Conservation (phyloP, 495 filamentous ascomycete species). For the Lophiotrema nucula region DNA sequence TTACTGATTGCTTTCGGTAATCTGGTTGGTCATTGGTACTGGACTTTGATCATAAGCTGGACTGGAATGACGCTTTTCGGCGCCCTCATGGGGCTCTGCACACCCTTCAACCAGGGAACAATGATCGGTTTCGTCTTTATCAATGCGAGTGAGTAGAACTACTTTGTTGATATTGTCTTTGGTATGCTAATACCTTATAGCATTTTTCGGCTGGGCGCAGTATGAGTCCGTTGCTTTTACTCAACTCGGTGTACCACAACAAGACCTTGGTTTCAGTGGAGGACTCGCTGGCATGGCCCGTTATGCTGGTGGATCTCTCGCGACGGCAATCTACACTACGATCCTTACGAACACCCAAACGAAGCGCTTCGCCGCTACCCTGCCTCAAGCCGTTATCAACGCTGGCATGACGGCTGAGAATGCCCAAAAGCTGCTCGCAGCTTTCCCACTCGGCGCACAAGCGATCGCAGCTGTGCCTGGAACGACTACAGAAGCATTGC, state of each 20-base stretch:
- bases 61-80: constrained; percentile 31
- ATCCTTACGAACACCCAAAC: constrained; percentile 39
- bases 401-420: constrained; percentile 32
- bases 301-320: constrained; percentile 37
- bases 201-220: constrained; percentile 39
- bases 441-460: constrained; percentile 35
- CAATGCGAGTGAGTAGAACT: constrained; percentile 8
- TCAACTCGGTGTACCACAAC: constrained; percentile 35
- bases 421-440: constrained; percentile 32
- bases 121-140: constrained; percentile 37
- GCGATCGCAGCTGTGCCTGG: constrained; percentile 37
- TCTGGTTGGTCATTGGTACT: constrained; percentile 29
- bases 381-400: constrained; percentile 35
- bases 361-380: constrained; percentile 14
- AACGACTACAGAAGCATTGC: constrained; percentile 34
- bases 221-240: constrained; percentile 36
- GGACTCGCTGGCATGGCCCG: constrained; percentile 37
- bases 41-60: constrained; percentile 29
- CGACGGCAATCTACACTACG: constrained; percentile 39
- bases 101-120: constrained; percentile 32
- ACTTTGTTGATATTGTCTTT: not conserved
- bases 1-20: constrained; percentile 36
- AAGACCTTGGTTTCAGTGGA: constrained; percentile 35
- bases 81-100: constrained; percentile 34
- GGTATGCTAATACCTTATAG: constrained; percentile 5